phyloP scores from a whole-genome alignment of 164 flowering plant genomes.

The Piper betle region DNA sequence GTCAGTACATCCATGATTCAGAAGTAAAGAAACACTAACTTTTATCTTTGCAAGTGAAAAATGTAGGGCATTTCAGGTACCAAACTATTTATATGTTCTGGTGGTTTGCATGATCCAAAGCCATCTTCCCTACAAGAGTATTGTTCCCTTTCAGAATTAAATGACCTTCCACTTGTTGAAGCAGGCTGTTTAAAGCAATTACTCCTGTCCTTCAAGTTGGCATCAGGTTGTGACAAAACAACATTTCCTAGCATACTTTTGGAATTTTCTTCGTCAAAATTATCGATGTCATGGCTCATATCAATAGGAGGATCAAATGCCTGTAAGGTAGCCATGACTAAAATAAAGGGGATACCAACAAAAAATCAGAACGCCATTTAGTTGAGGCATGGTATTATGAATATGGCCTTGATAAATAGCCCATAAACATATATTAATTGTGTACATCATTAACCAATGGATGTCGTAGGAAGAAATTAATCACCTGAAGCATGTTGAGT shows the following conservation, averaged over 20 bases:
- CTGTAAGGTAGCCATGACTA: slow-evolving; percentile 20
- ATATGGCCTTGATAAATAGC: not conserved
- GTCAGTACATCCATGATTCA: slow-evolving; percentile 30
- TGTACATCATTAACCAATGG: not conserved
- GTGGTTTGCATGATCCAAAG: slow-evolving; percentile 9
- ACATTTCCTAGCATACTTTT: slow-evolving; percentile 16
- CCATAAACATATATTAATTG: not conserved
- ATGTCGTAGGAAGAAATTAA: not conserved
- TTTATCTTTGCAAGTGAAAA: not conserved
- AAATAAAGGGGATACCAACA: not conserved
- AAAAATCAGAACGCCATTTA: not conserved
- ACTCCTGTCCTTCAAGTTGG: slow-evolving; percentile 15
- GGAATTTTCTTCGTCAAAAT: slow-evolving; percentile 16
- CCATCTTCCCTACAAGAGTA: slow-evolving; percentile 13
- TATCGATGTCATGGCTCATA: slow-evolving; percentile 61
- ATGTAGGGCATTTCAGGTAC: not conserved
- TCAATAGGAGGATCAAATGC: slow-evolving; percentile 94
- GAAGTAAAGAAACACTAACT: slow-evolving; percentile 4
- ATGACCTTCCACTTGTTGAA: slow-evolving; percentile 25
- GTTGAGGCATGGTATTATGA: not conserved
- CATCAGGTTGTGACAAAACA: not conserved
- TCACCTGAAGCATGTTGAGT: slow-evolving; percentile 85
- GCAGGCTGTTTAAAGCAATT: slow-evolving; percentile 18
- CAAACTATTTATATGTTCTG: not conserved
- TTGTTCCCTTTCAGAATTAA: slow-evolving; percentile 15